These are phyloP conservation scores for Exophiala aquamarina DNA, from an alignment of 2,329 filamentous ascomycete species.

Conservation along the genomic window DNA sequence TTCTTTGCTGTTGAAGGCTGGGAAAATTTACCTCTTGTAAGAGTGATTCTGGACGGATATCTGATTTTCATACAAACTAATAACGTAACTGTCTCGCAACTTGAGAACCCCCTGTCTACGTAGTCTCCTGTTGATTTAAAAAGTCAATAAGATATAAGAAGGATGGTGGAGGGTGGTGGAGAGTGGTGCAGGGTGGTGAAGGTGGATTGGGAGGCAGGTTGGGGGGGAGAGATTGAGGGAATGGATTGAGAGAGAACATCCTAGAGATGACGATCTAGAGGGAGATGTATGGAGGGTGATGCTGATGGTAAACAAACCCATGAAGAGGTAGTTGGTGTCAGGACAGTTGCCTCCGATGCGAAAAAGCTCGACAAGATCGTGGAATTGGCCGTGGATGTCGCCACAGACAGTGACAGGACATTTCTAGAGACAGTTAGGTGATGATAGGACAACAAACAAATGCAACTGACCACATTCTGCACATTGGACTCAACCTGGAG, in stretches of 20 bases:
- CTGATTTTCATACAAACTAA: constrained; percentile 96
- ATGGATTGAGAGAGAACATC: constrained; percentile 1
- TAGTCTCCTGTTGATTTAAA: constrained; percentile 98
- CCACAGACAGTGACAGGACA: constrained; percentile 98
- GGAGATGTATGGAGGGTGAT: too few species aligned
- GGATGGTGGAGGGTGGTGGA: too few species aligned
- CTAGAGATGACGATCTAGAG: constrained; percentile 24
- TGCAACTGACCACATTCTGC: constrained; percentile 79
- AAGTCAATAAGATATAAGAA: too few species aligned
- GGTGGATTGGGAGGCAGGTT: neutral
- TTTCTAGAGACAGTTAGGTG: constrained; percentile 62
- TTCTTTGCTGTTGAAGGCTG: too few species aligned
- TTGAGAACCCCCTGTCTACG: constrained; percentile 98
- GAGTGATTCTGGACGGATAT: constrained; percentile 96
- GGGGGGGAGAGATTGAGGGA: constrained; percentile 3
- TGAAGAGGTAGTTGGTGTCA: constrained; percentile 99
- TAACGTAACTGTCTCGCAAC: constrained; percentile 94
- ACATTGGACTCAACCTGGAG: constrained; percentile 98
- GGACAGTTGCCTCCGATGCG: constrained; percentile 97
- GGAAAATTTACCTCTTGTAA: constrained; percentile 93
- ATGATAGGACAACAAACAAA: constrained; percentile 7
- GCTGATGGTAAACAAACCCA: constrained; percentile 70
- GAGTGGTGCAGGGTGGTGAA: too few species aligned
- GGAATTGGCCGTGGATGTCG: constrained; percentile 98
- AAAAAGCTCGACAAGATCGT: constrained; percentile 99